Conservation (phyloP, 2,329 filamentous ascomycete genomes). For the Fusarium foetens region DNA sequence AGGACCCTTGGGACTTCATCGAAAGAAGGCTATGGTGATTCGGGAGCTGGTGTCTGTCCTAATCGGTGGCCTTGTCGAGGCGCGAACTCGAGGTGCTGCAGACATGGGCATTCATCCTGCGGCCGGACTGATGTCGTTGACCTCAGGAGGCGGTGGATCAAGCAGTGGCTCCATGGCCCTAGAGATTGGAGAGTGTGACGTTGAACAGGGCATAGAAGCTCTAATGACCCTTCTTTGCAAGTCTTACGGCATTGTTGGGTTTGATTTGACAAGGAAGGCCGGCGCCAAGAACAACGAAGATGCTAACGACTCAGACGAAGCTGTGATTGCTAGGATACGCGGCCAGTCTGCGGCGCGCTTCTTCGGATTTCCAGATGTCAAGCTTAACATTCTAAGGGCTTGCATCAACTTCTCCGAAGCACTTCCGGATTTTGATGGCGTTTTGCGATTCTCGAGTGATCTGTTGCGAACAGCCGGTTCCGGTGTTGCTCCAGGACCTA, state of each 20-base stretch:
- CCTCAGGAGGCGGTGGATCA: conserved; percentile 61
- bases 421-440: conserved; percentile 88
- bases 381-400: conserved; percentile 86
- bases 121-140: conserved; percentile 81
- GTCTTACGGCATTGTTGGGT: conserved; percentile 71
- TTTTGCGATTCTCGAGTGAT: conserved; percentile 87
- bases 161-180: conserved; percentile 64
- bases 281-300: conserved; percentile 34
- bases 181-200: conserved; percentile 71
- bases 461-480: conserved; percentile 84
- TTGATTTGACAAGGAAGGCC: conserved; percentile 51
- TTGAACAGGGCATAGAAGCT: conserved; percentile 72
- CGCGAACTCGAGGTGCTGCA: conserved; percentile 91
- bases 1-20: conserved; percentile 78
- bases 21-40: conserved; percentile 92
- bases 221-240: conserved; percentile 70
- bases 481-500: conserved; percentile 77
- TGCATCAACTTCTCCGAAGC: conserved; percentile 96
- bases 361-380: conserved; percentile 83
- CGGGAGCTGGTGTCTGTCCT: conserved; percentile 86
- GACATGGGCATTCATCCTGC: conserved; percentile 96
- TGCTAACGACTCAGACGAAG: conserved; percentile 61
- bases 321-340: conserved; percentile 66
- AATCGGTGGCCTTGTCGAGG: conserved; percentile 86
- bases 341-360: conserved; percentile 66